Evolutionary conservation across 768 basidiomycete genomes (phyloP).

Genomic region (Nidula microcarpa): DNA sequence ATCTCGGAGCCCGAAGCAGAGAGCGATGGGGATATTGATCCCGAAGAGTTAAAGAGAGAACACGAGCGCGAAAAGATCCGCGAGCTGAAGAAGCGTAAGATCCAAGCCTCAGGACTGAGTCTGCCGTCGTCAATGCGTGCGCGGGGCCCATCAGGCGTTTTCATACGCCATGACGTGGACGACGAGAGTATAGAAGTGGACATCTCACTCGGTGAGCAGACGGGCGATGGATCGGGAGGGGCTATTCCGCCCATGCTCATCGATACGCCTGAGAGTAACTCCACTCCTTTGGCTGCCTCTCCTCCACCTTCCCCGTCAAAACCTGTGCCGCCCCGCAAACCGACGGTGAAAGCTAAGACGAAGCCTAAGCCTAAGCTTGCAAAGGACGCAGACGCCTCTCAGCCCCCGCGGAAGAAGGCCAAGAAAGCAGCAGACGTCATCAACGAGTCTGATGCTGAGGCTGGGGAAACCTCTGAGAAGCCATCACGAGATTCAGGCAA

Average conservation of each 20-base stretch:
- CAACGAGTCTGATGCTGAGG: background rate
- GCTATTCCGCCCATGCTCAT: background rate
- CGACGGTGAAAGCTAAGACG: background rate
- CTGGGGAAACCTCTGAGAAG: background rate
- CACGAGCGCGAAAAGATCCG: conserved; percentile 50
- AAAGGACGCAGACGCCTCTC: background rate
- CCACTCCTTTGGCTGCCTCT: background rate
- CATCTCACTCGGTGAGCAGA: conserved; percentile 32
- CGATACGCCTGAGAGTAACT: background rate
- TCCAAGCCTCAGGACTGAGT: conserved; percentile 25
- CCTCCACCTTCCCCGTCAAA: background rate
- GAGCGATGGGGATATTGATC: conserved; percentile 30
- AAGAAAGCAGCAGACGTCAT: background rate
- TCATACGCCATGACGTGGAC: conserved; percentile 51
- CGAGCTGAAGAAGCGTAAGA: conserved; percentile 53
- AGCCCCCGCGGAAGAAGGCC: background rate
- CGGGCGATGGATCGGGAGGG: conserved; percentile 5
- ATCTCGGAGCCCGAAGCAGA: conserved; percentile 34
- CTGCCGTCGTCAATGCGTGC: conserved; percentile 18
- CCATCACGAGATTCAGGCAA: conserved; percentile 14
- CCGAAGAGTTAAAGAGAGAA: conserved; percentile 35
- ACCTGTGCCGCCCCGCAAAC: background rate
- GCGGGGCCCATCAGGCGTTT: conserved; percentile 34
- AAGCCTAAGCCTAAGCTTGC: background rate
- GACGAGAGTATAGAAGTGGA: conserved; percentile 65